Percentiles rank a stretch among this genome's conserved stretches.
phyloP scores from a whole-genome alignment of 305 asterid species.

The Withania somnifera region DNA sequence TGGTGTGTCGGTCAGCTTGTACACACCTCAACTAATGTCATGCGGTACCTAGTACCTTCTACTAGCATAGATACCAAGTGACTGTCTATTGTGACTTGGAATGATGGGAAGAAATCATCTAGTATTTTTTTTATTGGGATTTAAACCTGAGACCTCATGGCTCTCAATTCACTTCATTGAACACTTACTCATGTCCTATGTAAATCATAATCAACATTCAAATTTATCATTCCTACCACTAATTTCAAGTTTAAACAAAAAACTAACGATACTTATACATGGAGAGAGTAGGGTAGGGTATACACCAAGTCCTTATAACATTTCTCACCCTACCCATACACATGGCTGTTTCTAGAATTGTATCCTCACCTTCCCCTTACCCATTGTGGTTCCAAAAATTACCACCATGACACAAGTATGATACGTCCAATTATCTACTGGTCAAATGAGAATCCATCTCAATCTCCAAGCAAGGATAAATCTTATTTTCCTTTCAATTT shows the following conservation, averaged over 20 bases:
- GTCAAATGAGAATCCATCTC: not conserved
- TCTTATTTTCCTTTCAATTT: not conserved
- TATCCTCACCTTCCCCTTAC: not conserved
- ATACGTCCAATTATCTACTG: not conserved
- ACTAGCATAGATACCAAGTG: no score
- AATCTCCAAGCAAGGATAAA: not conserved
- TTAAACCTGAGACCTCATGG: no score
- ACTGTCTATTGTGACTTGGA: no score
- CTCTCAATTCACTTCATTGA: no score
- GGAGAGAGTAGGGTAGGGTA: not conserved
- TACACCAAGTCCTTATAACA: not conserved
- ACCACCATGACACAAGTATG: not conserved
- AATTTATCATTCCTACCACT: not conserved
- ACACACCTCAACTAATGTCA: not conserved
- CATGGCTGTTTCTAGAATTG: not conserved
- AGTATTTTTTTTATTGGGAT: no score
- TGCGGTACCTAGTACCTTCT: not conserved
- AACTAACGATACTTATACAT: not conserved
- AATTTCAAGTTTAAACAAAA: not conserved
- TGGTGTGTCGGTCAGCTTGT: not conserved
- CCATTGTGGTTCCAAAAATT: not conserved
- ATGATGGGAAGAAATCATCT: no score
- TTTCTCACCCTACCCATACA: not conserved
- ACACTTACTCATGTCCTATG: no score
- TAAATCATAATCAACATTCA: no score